phyloP scores from a whole-genome alignment of 108 stramenopile species.

The Fistulifera solaris region DNA sequence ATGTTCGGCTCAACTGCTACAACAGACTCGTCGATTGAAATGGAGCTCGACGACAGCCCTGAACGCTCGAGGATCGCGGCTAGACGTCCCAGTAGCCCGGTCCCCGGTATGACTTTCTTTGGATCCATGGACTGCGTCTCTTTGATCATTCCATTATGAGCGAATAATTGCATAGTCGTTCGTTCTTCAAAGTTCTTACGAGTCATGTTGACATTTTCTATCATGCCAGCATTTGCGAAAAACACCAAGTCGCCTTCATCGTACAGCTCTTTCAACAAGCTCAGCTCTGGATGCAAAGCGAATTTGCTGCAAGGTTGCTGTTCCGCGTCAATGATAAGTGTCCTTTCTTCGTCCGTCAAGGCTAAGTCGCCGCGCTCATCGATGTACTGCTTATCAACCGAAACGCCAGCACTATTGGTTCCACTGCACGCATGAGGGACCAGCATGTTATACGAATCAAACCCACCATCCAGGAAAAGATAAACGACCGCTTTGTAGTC shows the following conservation, averaged over 20 bases:
- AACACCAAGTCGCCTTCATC: constrained; percentile 26
- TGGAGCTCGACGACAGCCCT: constrained; percentile 1
- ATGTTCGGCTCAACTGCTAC: not conserved
- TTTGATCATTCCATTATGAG: constrained; percentile 38
- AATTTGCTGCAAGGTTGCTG: constrained; percentile 31
- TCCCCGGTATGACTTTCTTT: constrained; percentile 16
- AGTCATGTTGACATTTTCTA: constrained; percentile 8
- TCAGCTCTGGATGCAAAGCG: constrained; percentile 28
- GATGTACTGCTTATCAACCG: constrained; percentile 21
- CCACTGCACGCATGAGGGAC: constrained; percentile 30
- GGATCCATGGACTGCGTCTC: constrained; percentile 36
- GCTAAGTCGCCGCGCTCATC: constrained; percentile 23
- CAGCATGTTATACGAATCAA: constrained; percentile 51
- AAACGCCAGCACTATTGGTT: constrained; percentile 8
- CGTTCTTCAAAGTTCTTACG: constrained; percentile 9
- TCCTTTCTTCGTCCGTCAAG: constrained; percentile 7
- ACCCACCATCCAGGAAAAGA: constrained; percentile 39
- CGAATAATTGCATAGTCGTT: constrained; percentile 34
- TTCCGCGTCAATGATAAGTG: constrained; percentile 16
- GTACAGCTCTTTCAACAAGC: constrained; percentile 22
- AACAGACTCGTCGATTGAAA: constrained; percentile 1
- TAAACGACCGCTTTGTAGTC: constrained; percentile 60
- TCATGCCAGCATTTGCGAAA: constrained; percentile 35
- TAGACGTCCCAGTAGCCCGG: constrained; percentile 27
- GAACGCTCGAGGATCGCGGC: not conserved